Evolutionary conservation across 2,329 filamentous ascomycete species (phyloP).

Genomic region (Akanthomyces lecanii): DNA sequence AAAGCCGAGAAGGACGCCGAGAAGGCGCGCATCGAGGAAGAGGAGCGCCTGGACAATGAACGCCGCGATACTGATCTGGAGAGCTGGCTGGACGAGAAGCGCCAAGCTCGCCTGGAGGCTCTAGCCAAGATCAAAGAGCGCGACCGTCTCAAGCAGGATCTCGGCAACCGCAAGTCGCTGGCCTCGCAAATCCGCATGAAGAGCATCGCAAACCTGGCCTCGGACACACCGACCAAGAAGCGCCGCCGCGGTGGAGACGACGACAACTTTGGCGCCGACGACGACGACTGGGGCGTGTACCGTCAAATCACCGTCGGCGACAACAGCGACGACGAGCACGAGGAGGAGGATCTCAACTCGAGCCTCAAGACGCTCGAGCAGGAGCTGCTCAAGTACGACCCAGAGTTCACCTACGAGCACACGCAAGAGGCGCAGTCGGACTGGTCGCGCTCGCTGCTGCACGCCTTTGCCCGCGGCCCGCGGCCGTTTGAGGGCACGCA

Average conservation of each 20-base stretch:
- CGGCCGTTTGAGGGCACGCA: conserved; percentile 83
- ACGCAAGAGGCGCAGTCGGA: conserved; percentile 89
- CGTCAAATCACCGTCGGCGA: conserved; percentile 84
- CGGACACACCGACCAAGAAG: conserved; percentile 81
- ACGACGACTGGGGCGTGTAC: conserved; percentile 98
- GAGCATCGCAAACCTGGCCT: conserved; percentile 90
- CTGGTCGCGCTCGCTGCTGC: conserved; percentile 88
- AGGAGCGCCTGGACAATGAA: conserved; percentile 78
- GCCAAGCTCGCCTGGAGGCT: conserved; percentile 64
- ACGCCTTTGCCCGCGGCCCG: conserved; percentile 84
- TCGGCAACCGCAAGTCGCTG: conserved; percentile 93
- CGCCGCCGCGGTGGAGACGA: conserved; percentile 84
- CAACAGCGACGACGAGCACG: conserved; percentile 80
- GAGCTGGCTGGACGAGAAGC: conserved; percentile 78
- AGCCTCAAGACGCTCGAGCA: conserved; percentile 73
- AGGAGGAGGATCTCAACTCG: conserved; percentile 79
- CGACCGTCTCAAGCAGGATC: conserved; percentile 86
- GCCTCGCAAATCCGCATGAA: conserved; percentile 98
- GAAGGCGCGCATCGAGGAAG: conserved; percentile 76
- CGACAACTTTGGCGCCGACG: conserved; percentile 93
- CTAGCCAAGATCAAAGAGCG: conserved; percentile 88
- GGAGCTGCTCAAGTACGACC: conserved; percentile 81
- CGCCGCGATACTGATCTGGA: conserved; percentile 80
- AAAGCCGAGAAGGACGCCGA: conserved; percentile 95
- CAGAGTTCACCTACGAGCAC: conserved; percentile 84